Evolutionary conservation across 306 rosid species (phyloP).

Genomic region (Cicer bijugum): DNA sequence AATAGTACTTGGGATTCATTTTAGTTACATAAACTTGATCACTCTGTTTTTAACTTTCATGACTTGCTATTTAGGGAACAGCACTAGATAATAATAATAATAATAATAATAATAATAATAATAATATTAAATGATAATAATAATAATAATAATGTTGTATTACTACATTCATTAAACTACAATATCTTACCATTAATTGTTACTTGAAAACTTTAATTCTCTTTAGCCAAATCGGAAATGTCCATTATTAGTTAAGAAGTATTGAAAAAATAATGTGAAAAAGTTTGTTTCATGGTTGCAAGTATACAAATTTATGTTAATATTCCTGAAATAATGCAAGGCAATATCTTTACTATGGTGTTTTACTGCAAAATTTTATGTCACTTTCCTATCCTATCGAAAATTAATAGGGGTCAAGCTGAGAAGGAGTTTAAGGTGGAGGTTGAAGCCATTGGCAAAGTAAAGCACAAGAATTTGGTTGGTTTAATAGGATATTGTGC

Average conservation of each 20-base stretch:
- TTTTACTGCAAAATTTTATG: constrained; percentile 10
- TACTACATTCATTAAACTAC: not conserved
- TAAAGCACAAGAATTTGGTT: constrained; percentile 95
- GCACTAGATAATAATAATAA: no score
- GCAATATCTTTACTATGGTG: constrained; percentile 6
- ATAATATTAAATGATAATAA: no score
- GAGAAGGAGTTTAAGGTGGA: constrained; percentile 95
- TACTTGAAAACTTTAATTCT: not conserved
- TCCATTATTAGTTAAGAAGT: constrained; percentile 6
- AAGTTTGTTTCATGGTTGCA: constrained; percentile 20
- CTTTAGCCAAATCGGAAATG: constrained; percentile 2
- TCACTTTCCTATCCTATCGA: not conserved
- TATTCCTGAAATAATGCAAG: constrained; percentile 13
- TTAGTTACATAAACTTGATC: not conserved
- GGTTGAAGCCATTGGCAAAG: constrained; percentile 99
- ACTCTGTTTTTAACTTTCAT: constrained; percentile 14
- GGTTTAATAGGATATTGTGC: constrained; percentile 92
- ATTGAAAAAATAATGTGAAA: not conserved
- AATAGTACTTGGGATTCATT: constrained; percentile 10
- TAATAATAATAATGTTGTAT: not conserved
- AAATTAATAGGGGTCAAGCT: constrained; percentile 83
- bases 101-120: no score
- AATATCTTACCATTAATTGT: not conserved
- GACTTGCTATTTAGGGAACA: constrained; percentile 27
- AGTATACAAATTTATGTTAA: not conserved